Base-by-base conservation (phyloP, 75 land plant genomes). In the Larix kaempferi region DNA sequence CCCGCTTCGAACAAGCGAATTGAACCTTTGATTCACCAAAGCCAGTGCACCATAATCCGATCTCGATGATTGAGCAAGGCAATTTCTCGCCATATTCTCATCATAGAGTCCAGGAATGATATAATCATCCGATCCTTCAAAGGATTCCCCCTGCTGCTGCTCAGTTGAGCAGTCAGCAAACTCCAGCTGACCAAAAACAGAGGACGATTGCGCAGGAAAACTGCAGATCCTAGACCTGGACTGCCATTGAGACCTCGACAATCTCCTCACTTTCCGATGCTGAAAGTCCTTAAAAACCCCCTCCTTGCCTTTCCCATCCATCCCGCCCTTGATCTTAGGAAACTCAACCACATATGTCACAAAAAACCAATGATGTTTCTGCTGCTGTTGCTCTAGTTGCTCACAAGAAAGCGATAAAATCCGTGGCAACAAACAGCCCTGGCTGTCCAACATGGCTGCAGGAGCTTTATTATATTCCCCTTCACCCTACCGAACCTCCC, bases 1-100 rank as follows among this genome's bases (percentile, higher is more conserved):
- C 33, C 91, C 89, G 71, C 75, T 81, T 27, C 22, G n/a, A 16
- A 89, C 78, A 62, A 86, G 59, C 11, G 19, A 35, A 5, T 81
- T 80, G 26, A 89, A 87, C 2, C 81, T 55, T 25, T 56, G 55
- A 59, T 82, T 85, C 21, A 88, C 22, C n/a, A 59, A 74, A 14
- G 84, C 84, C 61, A 88, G 73, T 26, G 82, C 54, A 7, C 82
- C 80, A 73, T 86, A 83, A 55, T 80, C 82, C 54, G 88, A 86
- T 41, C 88, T 82, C 12, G 88, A 80, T 59, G 85, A 79, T 39
- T 29, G 77, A 22, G 81, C 59, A 55, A 86, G 77, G 64, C 85
- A 83, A 41, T 80, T 82, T 26, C 88, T 74, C 10, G 86, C 81
- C 26, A 83, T 74, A 12, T 49, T 10, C 67, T 90, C 92, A 14